A percentile compares a stretch with the other conserved stretches of the same genome.
Evolutionary conservation across 2,329 filamentous ascomycete species (phyloP).

Genomic region (Penicillium sp.): DNA sequence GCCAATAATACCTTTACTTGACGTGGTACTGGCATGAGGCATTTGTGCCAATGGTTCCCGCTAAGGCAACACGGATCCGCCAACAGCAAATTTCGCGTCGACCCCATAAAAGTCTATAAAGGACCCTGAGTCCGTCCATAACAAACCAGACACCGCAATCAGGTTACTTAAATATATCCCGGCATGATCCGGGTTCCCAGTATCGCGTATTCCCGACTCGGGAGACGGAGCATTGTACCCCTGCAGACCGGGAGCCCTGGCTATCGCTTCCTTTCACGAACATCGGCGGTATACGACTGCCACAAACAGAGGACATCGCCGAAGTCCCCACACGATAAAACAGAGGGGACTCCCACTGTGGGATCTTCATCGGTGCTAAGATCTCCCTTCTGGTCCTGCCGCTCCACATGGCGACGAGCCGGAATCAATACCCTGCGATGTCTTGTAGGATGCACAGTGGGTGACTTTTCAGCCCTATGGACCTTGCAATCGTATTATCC

Average conservation of each 20-base stretch:
- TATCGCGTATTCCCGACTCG: not conserved
- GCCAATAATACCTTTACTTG: too few relatives aligned
- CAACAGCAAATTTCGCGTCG: not conserved
- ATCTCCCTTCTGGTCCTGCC: constrained; percentile 41
- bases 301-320: not conserved
- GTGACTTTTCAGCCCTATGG: constrained; percentile 64
- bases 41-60: not conserved
- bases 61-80: not conserved
- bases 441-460: constrained; percentile 58
- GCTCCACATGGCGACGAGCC: constrained; percentile 54
- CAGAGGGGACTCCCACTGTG: not conserved
- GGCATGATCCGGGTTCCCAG: not conserved
- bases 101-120: not conserved
- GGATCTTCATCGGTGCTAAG: constrained; percentile 2
- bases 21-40: not conserved
- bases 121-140: not conserved
- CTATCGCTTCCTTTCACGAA: not conserved
- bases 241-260: not conserved
- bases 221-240: not conserved
- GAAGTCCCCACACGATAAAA: not conserved
- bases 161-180: not conserved
- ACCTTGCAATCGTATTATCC: constrained; percentile 55
- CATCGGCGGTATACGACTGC: not conserved
- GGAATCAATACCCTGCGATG: constrained; percentile 61
- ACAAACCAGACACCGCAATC: not conserved